phyloP scores from a whole-genome alignment of 352 stramenopile species.

The Globisporangium rhizosaccharum region DNA sequence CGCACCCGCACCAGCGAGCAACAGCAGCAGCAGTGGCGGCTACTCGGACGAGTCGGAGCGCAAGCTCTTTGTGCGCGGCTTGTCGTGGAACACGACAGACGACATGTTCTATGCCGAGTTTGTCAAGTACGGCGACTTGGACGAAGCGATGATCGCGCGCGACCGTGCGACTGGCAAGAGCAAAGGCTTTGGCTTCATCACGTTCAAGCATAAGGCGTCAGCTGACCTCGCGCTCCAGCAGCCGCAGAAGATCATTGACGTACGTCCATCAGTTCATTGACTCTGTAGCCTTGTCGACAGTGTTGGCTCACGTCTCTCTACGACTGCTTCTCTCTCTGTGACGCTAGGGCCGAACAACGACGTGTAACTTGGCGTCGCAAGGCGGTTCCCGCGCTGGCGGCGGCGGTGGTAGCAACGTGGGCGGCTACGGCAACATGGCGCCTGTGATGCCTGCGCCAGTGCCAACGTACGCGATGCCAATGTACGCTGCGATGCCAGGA shows the following conservation, averaged over 20 bases:
- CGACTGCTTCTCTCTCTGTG: background rate
- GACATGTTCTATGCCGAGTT: constrained; percentile 54
- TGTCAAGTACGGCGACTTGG: constrained; percentile 57
- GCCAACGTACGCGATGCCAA: constrained; percentile 20
- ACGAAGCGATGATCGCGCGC: constrained; percentile 34
- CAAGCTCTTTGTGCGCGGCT: constrained; percentile 56
- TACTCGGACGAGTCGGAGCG: constrained; percentile 34
- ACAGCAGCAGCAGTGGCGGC: constrained; percentile 4
- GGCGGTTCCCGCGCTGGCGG: constrained; percentile 12
- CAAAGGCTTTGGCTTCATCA: constrained; percentile 73
- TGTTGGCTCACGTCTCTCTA: background rate
- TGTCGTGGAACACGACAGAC: constrained; percentile 52
- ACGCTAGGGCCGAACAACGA: constrained; percentile 40
- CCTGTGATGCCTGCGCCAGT: constrained; percentile 18
- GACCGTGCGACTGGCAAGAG: constrained; percentile 54
- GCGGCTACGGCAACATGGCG: constrained; percentile 13
- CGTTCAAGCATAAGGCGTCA: constrained; percentile 37
- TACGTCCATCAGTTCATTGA: constrained; percentile 17
- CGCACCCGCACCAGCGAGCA: background rate
- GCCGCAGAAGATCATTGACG: constrained; percentile 62
- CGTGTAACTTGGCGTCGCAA: constrained; percentile 53
- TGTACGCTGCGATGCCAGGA: constrained; percentile 22
- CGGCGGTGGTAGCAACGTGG: constrained; percentile 9
- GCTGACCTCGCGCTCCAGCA: constrained; percentile 46
- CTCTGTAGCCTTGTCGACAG: background rate